Conservation (phyloP, 129 eudicot species). For the Daucus carota region DNA sequence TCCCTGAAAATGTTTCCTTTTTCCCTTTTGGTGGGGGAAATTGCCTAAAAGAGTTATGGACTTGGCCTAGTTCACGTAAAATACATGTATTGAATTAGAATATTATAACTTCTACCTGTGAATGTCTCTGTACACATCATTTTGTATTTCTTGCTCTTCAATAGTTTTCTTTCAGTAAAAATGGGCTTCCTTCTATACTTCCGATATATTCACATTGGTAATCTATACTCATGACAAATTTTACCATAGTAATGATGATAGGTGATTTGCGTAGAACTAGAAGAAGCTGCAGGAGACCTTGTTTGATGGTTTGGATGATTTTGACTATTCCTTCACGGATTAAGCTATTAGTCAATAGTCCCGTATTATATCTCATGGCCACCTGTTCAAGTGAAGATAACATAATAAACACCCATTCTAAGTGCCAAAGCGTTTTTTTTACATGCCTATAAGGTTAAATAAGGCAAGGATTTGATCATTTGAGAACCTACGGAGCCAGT, state of each 20-base stretch:
- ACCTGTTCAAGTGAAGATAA: neutral
- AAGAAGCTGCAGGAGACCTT: no score
- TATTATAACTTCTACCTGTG: neutral
- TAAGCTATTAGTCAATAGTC: neutral
- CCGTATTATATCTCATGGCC: neutral
- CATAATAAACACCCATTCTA: neutral
- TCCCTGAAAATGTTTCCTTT: neutral
- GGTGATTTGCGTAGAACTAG: neutral
- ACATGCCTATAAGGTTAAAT: neutral
- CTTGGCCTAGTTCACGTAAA: neutral
- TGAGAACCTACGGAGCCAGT: neutral
- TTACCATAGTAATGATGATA: neutral
- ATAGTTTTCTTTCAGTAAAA: neutral
- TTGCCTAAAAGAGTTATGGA: neutral
- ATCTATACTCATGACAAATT: neutral
- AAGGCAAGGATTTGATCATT: neutral
- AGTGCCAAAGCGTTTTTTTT: neutral
- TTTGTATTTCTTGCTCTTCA: neutral
- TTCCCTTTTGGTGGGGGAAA: neutral
- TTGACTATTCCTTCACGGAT: neutral
- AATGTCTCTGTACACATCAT: neutral
- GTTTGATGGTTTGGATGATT: neutral
- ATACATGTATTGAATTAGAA: neutral
- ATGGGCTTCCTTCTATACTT: neutral
- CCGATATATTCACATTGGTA: neutral